Base-by-base conservation (phyloP, 1,284 basidiomycete genomes). In the Malassezia dermatis region DNA sequence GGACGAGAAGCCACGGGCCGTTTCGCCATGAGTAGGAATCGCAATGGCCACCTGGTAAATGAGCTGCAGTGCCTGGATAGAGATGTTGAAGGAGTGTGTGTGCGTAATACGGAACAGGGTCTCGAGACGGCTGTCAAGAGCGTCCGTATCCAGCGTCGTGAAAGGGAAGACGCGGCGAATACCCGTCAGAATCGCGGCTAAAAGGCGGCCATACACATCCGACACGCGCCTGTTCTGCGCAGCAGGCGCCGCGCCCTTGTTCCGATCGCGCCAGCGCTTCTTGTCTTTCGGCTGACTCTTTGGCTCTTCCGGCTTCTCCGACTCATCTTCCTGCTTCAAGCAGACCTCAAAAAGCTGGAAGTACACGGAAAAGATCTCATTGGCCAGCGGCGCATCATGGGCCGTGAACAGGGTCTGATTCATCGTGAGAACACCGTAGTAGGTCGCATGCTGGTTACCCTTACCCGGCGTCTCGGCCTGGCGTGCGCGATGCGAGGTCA, bases 41-140 rank as follows among this genome's bases (percentile, higher is more conserved):
- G 60, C 56, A 42, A 58, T 54, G 7, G 57, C 56, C 40, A 96
- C 86, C 68, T 90, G 89, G 73, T 87, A 86, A 61, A 96, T 86
- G n/a, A 98, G 81, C 54, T 88, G 82, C 0, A 98, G 81, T 0
- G 91, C 88, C 76, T 95, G 94, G 13, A 98, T 82, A 13, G 90
- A 89, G 62, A 93, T 90, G 76, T 94, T 96, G 81, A 98, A 98
- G 1, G 81, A 81, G 26, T 80, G 79, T 0, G 88, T 87, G 76
- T 98, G 93, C 2, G 88, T 93, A 69, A 98, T 91, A 53, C 86
- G 82, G 81, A 96, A 98, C 23, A 96, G 82, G 0, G 89, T 93
- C 73, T 90, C 86, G 70, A 96, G 86, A 69, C 95, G 90, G 60
- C 84, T 82, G 65, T 85, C 82, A 64, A 96, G 84, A 17, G 69